phyloP scores from a whole-genome alignment of 192 early-diverging fungal genomes.

The Diversispora epigaea region DNA sequence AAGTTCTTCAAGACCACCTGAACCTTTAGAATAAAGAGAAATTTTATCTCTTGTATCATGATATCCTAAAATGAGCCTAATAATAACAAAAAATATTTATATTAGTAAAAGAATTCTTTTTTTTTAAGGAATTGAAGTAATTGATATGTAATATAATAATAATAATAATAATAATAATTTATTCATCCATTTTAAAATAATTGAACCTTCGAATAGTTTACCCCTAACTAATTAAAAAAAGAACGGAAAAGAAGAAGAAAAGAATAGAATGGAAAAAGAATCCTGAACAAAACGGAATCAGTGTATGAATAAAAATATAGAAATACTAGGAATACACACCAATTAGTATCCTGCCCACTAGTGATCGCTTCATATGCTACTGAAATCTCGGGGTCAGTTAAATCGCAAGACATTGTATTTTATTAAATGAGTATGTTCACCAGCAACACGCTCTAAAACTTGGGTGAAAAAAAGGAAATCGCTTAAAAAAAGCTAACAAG shows the following conservation, averaged over 20 bases:
- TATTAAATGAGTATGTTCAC: background rate
- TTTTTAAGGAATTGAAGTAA: no score
- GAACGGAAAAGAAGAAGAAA: no score
- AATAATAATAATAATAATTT: no score
- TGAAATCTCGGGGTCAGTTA: constrained; percentile 58
- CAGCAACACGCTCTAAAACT: no score
- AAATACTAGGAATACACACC: constrained; percentile 39
- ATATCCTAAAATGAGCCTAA: constrained; percentile 65
- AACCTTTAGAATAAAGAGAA: constrained; percentile 57
- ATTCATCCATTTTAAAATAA: no score
- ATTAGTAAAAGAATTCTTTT: background rate
- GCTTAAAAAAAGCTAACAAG: no score
- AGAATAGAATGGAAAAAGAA: background rate
- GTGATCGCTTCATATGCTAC: constrained; percentile 59
- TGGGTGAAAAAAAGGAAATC: no score
- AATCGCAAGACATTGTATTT: constrained; percentile 60
- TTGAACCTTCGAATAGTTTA: no score
- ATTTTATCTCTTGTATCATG: constrained; percentile 63
- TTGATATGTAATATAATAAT: no score
- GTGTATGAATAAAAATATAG: background rate
- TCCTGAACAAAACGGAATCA: background rate
- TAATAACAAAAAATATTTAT: background rate
- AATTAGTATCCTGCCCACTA: constrained; percentile 54
- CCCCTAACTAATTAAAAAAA: no score
- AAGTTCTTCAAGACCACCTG: constrained; percentile 55